Base-by-base conservation (phyloP, 2,329 filamentous ascomycete genomes). In the Calonectria ilicicola region DNA sequence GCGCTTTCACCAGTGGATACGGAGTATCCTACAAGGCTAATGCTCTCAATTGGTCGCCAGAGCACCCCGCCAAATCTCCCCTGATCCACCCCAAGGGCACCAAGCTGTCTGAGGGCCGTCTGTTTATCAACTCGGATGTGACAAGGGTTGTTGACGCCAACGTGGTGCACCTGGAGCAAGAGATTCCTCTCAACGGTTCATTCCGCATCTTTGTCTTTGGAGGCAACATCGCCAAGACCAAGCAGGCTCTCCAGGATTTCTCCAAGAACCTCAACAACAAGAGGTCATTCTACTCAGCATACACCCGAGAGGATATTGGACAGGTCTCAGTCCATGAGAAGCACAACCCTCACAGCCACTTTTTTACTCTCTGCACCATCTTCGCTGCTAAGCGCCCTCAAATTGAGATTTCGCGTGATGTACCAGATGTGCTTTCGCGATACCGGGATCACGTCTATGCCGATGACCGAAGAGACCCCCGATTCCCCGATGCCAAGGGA, bases 1-100 rank as follows among this genome's bases (percentile, higher is more conserved):
- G 95, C 87, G 95, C 97, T 80, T 98, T 98, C 84, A 98, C 95
- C 14, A 95, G 93, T 75, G 96, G 96, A 70, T 98, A 98, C 82
- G 96, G 96, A 72, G 95, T 98, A 26, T 93, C 92, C 35, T 98
- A 98, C 86, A 90, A 92, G 75, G 89, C 93, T 67, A 98, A 98
- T 84, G 85, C 90, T 35, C 89, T 98, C 84, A 98, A 98, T 85
- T 98, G 95, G 94, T 94, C 93, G 12, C 83, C 90, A 0, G 86
- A 86, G 4, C 95, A 98, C 84, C 88, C 91, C 1, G 94, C 93
- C 17, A 88, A 93, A 79, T 94, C 94, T 21, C 84, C 89, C 14
- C 85, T 95, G 70, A 93, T 97, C 81, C 89, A 94, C 70, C 90
- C 93, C 2, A 84, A 89, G 47, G 88, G 90, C 38, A 91, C 89